Conservation (phyloP, 768 basidiomycete species). For the Xerocomus spinulosus region DNA sequence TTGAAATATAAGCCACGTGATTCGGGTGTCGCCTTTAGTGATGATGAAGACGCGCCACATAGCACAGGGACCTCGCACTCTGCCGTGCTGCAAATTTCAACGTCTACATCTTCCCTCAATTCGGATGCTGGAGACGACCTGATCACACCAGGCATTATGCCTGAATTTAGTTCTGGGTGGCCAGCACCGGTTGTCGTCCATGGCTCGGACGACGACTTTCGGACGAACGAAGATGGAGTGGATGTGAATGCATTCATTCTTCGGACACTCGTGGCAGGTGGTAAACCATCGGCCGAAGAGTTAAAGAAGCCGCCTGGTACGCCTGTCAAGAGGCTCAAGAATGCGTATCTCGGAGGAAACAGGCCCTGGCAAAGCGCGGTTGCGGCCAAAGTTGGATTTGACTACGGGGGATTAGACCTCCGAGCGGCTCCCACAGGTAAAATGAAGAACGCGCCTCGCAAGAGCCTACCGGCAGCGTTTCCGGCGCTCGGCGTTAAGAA, state of each 20-base stretch:
- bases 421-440: constrained; percentile 35
- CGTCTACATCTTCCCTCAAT: constrained; percentile 56
- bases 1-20: constrained; percentile 72
- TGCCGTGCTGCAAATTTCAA: constrained; percentile 54
- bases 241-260: constrained; percentile 71
- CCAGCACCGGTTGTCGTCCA: constrained; percentile 41
- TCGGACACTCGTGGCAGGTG: constrained; percentile 57
- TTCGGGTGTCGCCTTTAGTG: constrained; percentile 58
- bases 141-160: constrained; percentile 62
- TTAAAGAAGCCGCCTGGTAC: constrained; percentile 71
- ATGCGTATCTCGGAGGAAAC: constrained; percentile 49
- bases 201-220: constrained; percentile 38
- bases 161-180: constrained; percentile 58
- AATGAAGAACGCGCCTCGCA: constrained; percentile 51
- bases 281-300: constrained; percentile 41
- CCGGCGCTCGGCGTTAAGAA: constrained; percentile 39
- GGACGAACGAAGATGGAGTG: constrained; percentile 25
- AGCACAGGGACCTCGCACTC: constrained; percentile 21
- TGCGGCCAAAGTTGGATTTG: constrained; percentile 56
- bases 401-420: constrained; percentile 40
- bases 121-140: constrained; percentile 60
- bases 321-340: constrained; percentile 73
- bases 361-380: constrained; percentile 82
- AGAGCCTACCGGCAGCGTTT: constrained; percentile 75
- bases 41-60: constrained; percentile 44